Base-by-base conservation (phyloP, 805 yeast species). In the Candida tammaniensis region DNA sequence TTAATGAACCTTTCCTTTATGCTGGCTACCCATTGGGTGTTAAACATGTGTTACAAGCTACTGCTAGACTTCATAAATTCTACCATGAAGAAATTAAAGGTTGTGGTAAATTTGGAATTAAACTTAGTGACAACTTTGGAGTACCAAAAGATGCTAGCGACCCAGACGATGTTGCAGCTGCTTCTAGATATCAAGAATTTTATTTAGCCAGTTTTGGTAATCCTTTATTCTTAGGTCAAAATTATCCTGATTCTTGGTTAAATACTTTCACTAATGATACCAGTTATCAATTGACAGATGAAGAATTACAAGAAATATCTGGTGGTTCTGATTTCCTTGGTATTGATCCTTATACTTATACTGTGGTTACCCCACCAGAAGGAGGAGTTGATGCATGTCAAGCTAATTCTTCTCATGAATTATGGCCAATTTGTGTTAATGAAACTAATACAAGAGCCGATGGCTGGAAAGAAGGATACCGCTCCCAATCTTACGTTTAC, bases 311-410 rank as follows among this genome's bases (percentile, higher is more conserved):
- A 24, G 36, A 43, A 9, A 47, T 57, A 17, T 35, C 49, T 10
- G 51, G 51, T 10, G 46, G 56, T 5, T 28, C 52, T 7, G 65
- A 59, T 35, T 59, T 52, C 48, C 55, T 55, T 31, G 63, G 62
- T n/a, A 44, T 54, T 43, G 61, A 57, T 28, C 54, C 54, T 5
- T 55, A 57, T 36, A 52, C 61, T 23, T 54, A 54, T 30, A 35
- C 40, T 4, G 36, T 43, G 7, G 35, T 40, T 14, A 43, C 51
- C 20, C 43, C 54, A 9, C 46, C 44, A 11, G 48, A 36, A 19
- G 57, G 39, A 7, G 54, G 54, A 9, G 34, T 52, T 24, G 55
- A 44, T n/a, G 45, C 46, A 8, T 57, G 62, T 36, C 42, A 42
- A 20, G 38, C 46, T 12, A 43, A 57, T 28, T 17, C 35, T 4